Percentiles rank a stretch among this genome's conserved stretches.
These are phyloP conservation scores for Suillus clintonianus DNA, from an alignment of 768 basidiomycete species.

Conservation along the genomic window DNA sequence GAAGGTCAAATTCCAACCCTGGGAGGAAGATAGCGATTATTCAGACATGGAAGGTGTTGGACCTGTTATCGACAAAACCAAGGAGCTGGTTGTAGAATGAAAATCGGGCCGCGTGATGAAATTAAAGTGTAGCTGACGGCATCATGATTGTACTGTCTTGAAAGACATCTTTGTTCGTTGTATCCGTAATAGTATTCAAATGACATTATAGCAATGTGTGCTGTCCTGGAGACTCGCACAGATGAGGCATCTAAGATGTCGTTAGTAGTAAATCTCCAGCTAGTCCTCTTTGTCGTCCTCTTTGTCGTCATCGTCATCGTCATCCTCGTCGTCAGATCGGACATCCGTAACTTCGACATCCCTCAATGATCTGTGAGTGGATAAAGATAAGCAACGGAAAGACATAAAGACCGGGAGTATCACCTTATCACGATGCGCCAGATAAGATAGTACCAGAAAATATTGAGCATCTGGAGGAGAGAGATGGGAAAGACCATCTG, in stretches of 20 bases:
- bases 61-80: conserved; percentile 19
- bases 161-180: conserved; percentile 7
- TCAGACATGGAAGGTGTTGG: conserved; percentile 47
- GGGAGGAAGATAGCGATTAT: conserved; percentile 56
- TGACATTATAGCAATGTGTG: conserved; percentile 7
- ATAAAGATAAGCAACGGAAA: conserved; percentile 11
- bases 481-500: conserved; percentile 78
- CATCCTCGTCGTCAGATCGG: conserved; percentile 79
- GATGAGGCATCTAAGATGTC: not conserved
- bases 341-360: conserved; percentile 59
- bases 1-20: conserved; percentile 58
- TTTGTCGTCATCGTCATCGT: conserved; percentile 33
- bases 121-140: not conserved
- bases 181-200: not conserved
- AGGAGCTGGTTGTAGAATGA: conserved; percentile 5
- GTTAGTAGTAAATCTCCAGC: not conserved
- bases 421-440: conserved; percentile 74
- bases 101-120: conserved; percentile 10
- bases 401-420: conserved; percentile 22
- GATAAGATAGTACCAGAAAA: conserved; percentile 94
- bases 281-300: conserved; percentile 33
- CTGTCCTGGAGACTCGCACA: not conserved
- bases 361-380: conserved; percentile 50
- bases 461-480: conserved; percentile 78
- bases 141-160: not conserved